These are phyloP conservation scores for Penicillium sp. DNA, from an alignment of 2,329 filamentous ascomycete species.

Conservation along the genomic window DNA sequence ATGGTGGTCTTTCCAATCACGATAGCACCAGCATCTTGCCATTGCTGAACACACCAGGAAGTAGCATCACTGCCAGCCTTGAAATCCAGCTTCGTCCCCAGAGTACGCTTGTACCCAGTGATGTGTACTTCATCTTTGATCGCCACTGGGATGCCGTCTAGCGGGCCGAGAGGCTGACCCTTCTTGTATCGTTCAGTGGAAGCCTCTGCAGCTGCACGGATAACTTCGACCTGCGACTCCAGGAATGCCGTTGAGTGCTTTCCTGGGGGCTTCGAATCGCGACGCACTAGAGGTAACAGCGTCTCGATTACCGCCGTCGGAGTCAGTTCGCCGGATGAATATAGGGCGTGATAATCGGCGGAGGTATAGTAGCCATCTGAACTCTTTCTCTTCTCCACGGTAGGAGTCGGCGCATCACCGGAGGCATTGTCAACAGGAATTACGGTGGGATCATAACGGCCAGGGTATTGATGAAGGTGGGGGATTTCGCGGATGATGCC, in stretches of 20 bases:
- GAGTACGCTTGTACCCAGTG: slow-evolving; percentile 62
- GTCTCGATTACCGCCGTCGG: slow-evolving; percentile 66
- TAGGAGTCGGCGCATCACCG: slow-evolving; percentile 19
- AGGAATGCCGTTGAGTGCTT: slow-evolving; percentile 69
- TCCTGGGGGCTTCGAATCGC: slow-evolving; percentile 50
- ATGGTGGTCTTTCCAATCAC: slow-evolving; percentile 71
- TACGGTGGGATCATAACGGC: slow-evolving; percentile 56
- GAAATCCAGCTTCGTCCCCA: slow-evolving; percentile 59
- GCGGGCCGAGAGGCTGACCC: slow-evolving; percentile 59
- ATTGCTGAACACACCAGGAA: slow-evolving; percentile 64
- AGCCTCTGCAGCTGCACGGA: slow-evolving; percentile 63
- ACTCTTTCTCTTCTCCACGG: slow-evolving; percentile 33
- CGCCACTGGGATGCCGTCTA: slow-evolving; percentile 78
- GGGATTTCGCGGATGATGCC: slow-evolving; percentile 51
- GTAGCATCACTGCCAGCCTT: slow-evolving; percentile 51
- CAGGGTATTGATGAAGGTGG: slow-evolving; percentile 50
- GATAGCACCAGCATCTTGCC: slow-evolving; percentile 69
- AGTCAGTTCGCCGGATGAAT: slow-evolving; percentile 63
- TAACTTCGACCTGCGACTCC: slow-evolving; percentile 58
- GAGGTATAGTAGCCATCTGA: slow-evolving; percentile 59
- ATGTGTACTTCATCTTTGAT: slow-evolving; percentile 77
- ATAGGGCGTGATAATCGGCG: slow-evolving; percentile 71
- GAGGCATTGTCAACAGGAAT: slow-evolving; percentile 38
- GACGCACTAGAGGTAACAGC: slow-evolving; percentile 65
- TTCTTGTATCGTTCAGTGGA: slow-evolving; percentile 68